phyloP scores from a whole-genome alignment of 2,329 filamentous ascomycete species.

The Colletotrichum sp. region DNA sequence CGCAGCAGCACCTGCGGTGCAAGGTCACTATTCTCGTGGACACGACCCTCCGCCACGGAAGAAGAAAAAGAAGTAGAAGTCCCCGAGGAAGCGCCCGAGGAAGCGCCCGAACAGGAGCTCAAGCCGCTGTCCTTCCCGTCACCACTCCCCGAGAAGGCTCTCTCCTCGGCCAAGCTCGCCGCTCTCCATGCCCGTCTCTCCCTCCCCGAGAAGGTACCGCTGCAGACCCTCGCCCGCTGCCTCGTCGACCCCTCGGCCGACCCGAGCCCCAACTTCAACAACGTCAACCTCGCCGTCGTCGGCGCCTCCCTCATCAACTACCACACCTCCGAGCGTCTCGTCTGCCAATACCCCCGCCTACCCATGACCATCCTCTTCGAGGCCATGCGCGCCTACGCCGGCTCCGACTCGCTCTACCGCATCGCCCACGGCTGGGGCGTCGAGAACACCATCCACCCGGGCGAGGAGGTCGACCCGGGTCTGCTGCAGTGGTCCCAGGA shows the following conservation, averaged over 20 bases:
- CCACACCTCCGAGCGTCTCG: constrained; percentile 85
- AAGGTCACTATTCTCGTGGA: constrained; percentile 2
- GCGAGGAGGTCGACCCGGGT: constrained; percentile 89
- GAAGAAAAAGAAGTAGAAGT: neutral
- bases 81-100: constrained; percentile 33
- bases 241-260: constrained; percentile 89
- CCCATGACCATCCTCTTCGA: constrained; percentile 88
- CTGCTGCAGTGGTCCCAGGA: constrained; percentile 78
- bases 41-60: neutral
- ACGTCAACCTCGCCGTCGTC: constrained; percentile 79
- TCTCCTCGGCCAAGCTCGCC: constrained; percentile 84
- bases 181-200: constrained; percentile 90
- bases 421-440: constrained; percentile 90
- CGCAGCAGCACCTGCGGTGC: neutral
- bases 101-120: constrained; percentile 33
- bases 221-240: constrained; percentile 84
- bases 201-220: constrained; percentile 80
- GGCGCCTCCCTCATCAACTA: constrained; percentile 86
- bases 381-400: constrained; percentile 83
- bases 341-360: constrained; percentile 89
- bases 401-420: constrained; percentile 73
- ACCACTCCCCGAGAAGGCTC: constrained; percentile 70
- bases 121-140: constrained; percentile 62
- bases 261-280: constrained; percentile 82
- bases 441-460: constrained; percentile 84